Base-by-base conservation (phyloP, 371 early-diverging fungal genomes). In the Mucor plumbeus region DNA sequence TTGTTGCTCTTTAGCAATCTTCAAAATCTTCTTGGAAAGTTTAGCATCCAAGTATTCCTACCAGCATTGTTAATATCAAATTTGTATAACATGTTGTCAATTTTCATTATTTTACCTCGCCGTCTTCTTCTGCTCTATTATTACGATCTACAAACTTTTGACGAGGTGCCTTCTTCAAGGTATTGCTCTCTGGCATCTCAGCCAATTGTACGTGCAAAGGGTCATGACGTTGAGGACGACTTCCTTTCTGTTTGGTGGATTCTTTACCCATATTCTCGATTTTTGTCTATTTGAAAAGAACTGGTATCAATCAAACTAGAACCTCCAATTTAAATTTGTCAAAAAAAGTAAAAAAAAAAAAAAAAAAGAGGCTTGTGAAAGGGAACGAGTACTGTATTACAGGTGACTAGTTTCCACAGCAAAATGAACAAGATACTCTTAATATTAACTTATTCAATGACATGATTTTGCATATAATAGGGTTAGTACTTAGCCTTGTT, bases 1-100 rank as follows among this genome's bases (percentile, higher is more conserved):
- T 82, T 97, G 98, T 82, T 98, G 98, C 72, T 92, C 90, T 76
- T 65, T 72, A 33, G 94, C 96, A 61, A 95, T 88, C 72, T 90
- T 77, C 66, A 98, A 75, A 81, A 98, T 95, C 74, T 92, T 94
- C 70, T 86, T 85, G 7, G 97, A 96, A 36, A 94, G 85, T 74
- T 95, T 96, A 55, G 93, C 85, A 70, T 97, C 98, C 36, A 97
- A 85, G 67, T 91, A 91, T 67, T 88, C 88, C 87, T 90, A 67
- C 7, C 26, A 8, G 0, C 1, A 9, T 7, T 38, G 38, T 38
- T 11, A 38, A 11, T 38, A 38, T 38, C 38, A 38, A 2, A 38
- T 7, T 38, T 7, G 11, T 38, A 38, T 38, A 38, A 2, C 11
- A 26, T 26, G 26, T 33, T 26, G 14, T 57, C 11, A 38, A 7